A percentile compares a stretch with the other conserved stretches of the same genome.
These are phyloP conservation scores for Xylaria sp. DNA, from an alignment of 2,329 filamentous ascomycete genomes.

Conservation along the genomic window DNA sequence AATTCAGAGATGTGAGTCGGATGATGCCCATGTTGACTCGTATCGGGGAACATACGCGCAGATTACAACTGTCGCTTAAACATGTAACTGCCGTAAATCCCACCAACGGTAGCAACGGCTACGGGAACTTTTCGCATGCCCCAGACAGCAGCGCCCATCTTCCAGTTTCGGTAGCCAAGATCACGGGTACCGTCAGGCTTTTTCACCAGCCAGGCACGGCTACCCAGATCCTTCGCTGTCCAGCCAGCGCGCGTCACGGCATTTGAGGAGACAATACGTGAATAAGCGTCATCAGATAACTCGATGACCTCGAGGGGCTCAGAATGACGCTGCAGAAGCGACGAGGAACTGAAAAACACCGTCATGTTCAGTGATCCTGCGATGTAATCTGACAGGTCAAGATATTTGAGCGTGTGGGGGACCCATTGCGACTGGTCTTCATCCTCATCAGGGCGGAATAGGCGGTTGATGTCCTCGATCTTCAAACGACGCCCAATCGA, in stretches of 20 bases:
- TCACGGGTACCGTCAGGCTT: constrained; percentile 36
- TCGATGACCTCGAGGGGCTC: constrained; percentile 72
- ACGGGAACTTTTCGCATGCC: constrained; percentile 90
- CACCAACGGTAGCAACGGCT: constrained; percentile 83
- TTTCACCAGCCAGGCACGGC: constrained; percentile 59
- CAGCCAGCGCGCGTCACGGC: constrained; percentile 61
- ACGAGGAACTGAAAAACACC: constrained; percentile 46
- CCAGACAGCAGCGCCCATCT: constrained; percentile 80
- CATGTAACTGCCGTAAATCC: constrained; percentile 77
- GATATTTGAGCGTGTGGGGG: constrained; percentile 62
- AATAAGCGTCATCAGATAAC: constrained; percentile 62
- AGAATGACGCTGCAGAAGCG: constrained; percentile 54
- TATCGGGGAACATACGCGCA: background rate
- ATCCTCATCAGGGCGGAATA: constrained; percentile 51
- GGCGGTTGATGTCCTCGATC: constrained; percentile 58
- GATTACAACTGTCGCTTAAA: constrained; percentile 53
- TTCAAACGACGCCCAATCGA: constrained; percentile 64
- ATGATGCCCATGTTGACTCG: no score
- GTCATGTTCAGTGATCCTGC: constrained; percentile 56
- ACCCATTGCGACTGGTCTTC: constrained; percentile 41
- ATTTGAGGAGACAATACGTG: constrained; percentile 57
- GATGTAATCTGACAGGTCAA: constrained; percentile 70
- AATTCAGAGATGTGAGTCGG: background rate
- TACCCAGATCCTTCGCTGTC: constrained; percentile 64
- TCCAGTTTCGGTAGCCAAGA: constrained; percentile 63